Evolutionary conservation across 2,329 filamentous ascomycete genomes (phyloP), one percentile per base, ranked within the genome.

Genomic region (Daldinia eschscholtzii): DNA sequence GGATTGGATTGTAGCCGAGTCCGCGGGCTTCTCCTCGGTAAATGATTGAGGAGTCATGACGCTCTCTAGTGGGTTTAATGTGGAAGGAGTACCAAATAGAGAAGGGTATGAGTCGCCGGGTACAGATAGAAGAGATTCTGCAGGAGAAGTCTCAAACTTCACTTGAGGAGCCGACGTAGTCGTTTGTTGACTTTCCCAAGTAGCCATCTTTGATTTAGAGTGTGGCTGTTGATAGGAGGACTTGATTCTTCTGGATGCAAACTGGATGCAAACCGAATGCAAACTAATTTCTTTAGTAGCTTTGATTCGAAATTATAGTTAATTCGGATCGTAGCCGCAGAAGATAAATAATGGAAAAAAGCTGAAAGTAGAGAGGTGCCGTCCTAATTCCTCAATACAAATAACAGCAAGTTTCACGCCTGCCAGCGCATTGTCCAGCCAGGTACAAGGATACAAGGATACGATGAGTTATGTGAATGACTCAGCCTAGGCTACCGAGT

Each of bases 91-190:
- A 64, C 73, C 74, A 75, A 88, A 87, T 33, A 88, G 81, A 2
- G 85, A 83, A 12, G 85, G 77, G 75, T 83, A 85, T 70, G 80
- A 78, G 66, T 87, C 83, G 69, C 83, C 81, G 2, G 85, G 84
- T 0, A 82, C 79, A 2, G 86, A 87, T 41, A 87, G 76, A 50
- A 87, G 81, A 4, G 86, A 87, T 77, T 88, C 86, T 76, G 83
- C 79, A 2, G 86, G 86, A 44, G 86, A 88, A 65, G 81, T 75
- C 78, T 88, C 85, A 72, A 86, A 82, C 78, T 88, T 87, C 77
- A 85, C 76, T 66, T 80, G 76, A 41, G 84, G 81, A 13, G 76
- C 72, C 64, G 83, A 81, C 13, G 76, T 74, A 56, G 80, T 55
- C 37, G 71, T 52, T 66, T 80, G 78, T 77, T 80, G 78, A 67